Base-by-base conservation (phyloP, 495 filamentous ascomycete genomes). In the Penicillium canariense region DNA sequence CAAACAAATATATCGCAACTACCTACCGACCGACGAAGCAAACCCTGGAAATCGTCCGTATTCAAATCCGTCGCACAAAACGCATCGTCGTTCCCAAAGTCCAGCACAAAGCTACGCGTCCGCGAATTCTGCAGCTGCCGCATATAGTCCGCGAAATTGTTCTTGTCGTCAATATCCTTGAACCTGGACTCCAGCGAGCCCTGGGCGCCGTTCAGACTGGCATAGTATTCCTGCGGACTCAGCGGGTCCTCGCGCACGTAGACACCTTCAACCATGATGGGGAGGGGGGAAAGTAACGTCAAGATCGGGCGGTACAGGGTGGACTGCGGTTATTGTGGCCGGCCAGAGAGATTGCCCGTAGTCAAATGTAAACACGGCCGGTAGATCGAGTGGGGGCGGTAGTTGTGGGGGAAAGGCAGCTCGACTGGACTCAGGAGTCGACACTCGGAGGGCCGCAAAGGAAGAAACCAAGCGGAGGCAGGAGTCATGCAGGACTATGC, bases 81-180 rank as follows among this genome's bases (percentile, higher is more conserved):
- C 14, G 86, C 85, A 56, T 78, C 73, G 10, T 84, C 74, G 20
- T 78, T 77, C 27, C 86, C 84, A 67, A 90, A 91, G 49, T 90
- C 85, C 12, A 92, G 73, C 17, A 87, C 81, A 60, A 92, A 90
- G 58, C 86, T 90, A 11, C 53, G 65, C 4, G 81, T 83, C 3
- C 65, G 52, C 17, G 67, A 54, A n/a, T 73, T 58, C 30, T 66
- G 46, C 1, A 80, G 65, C 15, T 66, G 62, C 5, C 55, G 36
- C 49, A 77, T 61, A 38, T 73, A 73, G 6, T 63, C 27, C 15
- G 61, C 28, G 59, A 84, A 85, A 50, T 81, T 67, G 0, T 55
- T 55, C 5, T 61, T 49, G 32, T 80, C 66, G 58, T 88, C 84
- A 34, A 86, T 84, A 61, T 86, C 68, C 11, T 71, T 54, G 58